Evolutionary conservation across 1,284 basidiomycete species (phyloP).

Genomic region (Moesziomyces parantarcticus): DNA sequence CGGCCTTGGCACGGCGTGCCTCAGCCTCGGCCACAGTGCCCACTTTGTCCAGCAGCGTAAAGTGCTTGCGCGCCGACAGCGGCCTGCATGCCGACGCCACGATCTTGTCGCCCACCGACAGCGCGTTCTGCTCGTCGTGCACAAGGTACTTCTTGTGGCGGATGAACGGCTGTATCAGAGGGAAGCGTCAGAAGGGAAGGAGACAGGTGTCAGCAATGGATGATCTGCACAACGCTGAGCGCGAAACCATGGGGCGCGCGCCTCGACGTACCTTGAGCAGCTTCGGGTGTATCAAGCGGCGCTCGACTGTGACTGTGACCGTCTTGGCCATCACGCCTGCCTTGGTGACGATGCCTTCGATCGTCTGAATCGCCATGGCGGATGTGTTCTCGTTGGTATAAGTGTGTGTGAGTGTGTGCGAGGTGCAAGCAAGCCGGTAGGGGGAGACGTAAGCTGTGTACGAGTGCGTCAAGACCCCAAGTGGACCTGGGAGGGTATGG

Average conservation of each 20-base stretch:
- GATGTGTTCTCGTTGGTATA: not conserved
- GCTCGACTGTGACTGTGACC: slow-evolving; percentile 61
- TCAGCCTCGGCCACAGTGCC: slow-evolving; percentile 39
- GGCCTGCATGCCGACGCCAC: slow-evolving; percentile 60
- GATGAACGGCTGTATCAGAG: slow-evolving; percentile 55
- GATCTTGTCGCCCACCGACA: slow-evolving; percentile 61
- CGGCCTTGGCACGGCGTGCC: slow-evolving; percentile 39
- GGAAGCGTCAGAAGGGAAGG: no score
- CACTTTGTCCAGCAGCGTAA: slow-evolving; percentile 51
- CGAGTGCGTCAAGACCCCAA: no score
- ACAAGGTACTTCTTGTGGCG: slow-evolving; percentile 65
- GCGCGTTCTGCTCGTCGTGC: slow-evolving; percentile 55
- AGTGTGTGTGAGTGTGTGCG: not conserved
- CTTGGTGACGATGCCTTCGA: slow-evolving; percentile 60
- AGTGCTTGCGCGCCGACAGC: slow-evolving; percentile 61
- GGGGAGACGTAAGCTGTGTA: no score
- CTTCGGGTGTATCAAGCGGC: slow-evolving; percentile 56
- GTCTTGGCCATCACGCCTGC: slow-evolving; percentile 65
- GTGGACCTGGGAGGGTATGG: no score
- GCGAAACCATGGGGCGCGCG: not conserved
- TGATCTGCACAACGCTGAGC: no score
- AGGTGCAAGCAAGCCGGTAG: no score
- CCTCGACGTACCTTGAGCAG: slow-evolving; percentile 54
- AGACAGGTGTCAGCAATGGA: not conserved
- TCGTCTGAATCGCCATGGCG: slow-evolving; percentile 40